A percentile compares a stretch with the other conserved stretches of the same genome.
phyloP scores from a whole-genome alignment of 441 rosid species.

The Kokia cookei region DNA sequence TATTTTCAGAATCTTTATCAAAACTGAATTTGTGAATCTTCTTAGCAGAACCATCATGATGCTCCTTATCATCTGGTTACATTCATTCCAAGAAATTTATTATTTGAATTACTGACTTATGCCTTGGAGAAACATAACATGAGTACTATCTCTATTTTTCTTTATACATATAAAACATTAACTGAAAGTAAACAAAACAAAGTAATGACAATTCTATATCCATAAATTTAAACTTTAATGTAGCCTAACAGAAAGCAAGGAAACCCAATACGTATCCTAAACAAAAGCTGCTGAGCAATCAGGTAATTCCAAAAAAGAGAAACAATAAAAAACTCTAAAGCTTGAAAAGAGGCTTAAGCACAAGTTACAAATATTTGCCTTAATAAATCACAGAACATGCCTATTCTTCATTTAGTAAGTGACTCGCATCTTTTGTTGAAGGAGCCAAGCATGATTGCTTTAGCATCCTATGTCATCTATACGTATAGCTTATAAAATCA shows the following conservation, averaged over 20 bases:
- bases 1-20: conserved; percentile 73
- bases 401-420: background rate
- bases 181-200: background rate
- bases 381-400: background rate
- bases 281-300: background rate
- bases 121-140: background rate
- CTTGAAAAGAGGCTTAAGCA: conserved; percentile 1
- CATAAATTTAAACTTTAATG: background rate
- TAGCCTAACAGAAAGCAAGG: background rate
- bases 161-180: background rate
- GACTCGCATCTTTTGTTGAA: background rate
- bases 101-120: background rate
- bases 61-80: conserved; percentile 51
- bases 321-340: background rate
- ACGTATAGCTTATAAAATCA: background rate
- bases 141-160: background rate
- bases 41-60: conserved; percentile 47
- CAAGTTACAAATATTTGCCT: background rate
- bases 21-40: conserved; percentile 51
- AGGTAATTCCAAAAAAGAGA: background rate
- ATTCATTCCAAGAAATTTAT: conserved; percentile 10
- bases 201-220: background rate
- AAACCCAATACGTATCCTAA: background rate
- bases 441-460: background rate
- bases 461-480: background rate